These are phyloP conservation scores for Smallanthus sonchifolius DNA, from an alignment of 129 eudicot genomes.

Conservation along the genomic window DNA sequence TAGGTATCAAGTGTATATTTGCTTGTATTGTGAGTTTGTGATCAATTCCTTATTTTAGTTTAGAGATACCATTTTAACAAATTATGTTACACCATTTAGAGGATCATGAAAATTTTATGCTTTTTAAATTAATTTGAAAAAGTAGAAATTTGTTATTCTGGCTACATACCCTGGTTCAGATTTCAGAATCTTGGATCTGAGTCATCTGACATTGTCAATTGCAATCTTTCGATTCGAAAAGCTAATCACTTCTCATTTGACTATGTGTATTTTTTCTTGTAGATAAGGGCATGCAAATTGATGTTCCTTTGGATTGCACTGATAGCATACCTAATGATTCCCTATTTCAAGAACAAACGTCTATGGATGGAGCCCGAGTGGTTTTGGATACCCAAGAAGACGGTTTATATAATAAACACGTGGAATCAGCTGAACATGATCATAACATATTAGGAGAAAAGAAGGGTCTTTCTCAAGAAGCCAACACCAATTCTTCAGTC, in stretches of 20 bases:
- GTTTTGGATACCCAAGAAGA: conserved; percentile 19
- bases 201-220: neutral
- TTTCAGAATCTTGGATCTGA: neutral
- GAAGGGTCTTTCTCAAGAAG: conserved; percentile 5
- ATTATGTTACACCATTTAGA: neutral
- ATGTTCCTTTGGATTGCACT: neutral
- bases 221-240: neutral
- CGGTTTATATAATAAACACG: conserved; percentile 4
- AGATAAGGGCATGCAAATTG: conserved; percentile 21
- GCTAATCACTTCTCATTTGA: neutral
- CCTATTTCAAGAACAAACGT: conserved; percentile 19
- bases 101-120: neutral
- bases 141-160: neutral
- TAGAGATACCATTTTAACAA: neutral
- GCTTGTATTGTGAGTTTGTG: neutral
- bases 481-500: neutral
- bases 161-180: neutral
- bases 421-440: conserved; percentile 20
- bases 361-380: conserved; percentile 21
- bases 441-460: conserved; percentile 12
- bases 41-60: neutral
- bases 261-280: neutral
- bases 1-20: neutral
- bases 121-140: neutral
- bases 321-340: conserved; percentile 10